phyloP scores from a whole-genome alignment of 1,284 basidiomycete species.

The Takashimella tepidaria region DNA sequence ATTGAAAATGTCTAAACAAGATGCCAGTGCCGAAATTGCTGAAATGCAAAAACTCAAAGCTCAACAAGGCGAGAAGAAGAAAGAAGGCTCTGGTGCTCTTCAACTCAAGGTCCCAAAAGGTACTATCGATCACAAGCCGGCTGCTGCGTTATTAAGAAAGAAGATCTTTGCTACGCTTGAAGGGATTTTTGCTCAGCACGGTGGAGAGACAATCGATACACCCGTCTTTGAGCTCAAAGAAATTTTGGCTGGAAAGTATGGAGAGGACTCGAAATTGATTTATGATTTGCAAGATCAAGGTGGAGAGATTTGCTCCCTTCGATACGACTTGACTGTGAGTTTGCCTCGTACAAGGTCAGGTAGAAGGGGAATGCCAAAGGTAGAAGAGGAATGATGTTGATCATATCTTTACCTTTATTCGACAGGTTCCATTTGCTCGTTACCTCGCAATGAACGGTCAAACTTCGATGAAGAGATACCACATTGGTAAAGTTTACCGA shows the following conservation, averaged over 20 bases:
- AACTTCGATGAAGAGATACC: constrained; percentile 79
- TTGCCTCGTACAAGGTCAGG: not conserved
- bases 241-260: constrained; percentile 91
- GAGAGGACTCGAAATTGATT: constrained; percentile 96
- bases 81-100: constrained; percentile 55
- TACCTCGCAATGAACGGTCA: constrained; percentile 92
- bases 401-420: constrained; percentile 5
- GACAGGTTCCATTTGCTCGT: constrained; percentile 76
- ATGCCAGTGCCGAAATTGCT: constrained; percentile 42
- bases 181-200: constrained; percentile 81
- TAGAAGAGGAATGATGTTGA: not conserved
- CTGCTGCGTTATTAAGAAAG: constrained; percentile 88
- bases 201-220: constrained; percentile 90
- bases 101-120: constrained; percentile 57
- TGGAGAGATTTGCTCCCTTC: constrained; percentile 90
- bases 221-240: constrained; percentile 98
- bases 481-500: constrained; percentile 96
- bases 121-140: constrained; percentile 90
- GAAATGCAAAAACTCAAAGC: constrained; percentile 46
- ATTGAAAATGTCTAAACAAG: constrained; percentile 44
- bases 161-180: constrained; percentile 87
- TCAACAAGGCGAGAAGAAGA: constrained; percentile 28
- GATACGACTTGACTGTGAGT: constrained; percentile 88
- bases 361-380: not conserved
- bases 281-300: constrained; percentile 98